Base-by-base conservation (phyloP, 169 alveolate species). In the Plasmodium gallinaceum region DNA sequence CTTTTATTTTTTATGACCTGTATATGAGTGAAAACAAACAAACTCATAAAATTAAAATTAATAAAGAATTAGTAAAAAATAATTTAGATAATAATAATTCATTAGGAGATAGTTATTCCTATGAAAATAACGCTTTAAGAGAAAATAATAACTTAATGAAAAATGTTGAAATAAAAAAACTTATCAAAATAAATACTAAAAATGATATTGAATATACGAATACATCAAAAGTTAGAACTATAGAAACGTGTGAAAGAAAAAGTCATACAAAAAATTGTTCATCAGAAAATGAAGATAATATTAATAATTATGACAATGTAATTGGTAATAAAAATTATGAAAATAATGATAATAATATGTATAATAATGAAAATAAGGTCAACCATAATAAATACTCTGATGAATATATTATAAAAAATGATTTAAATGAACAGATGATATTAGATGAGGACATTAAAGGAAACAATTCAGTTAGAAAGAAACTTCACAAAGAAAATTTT, bases 1-100 rank as follows among this genome's bases (percentile, higher is more conserved):
- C 18, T 37, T 71, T 86, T 26, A 64, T 86, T 72, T 86, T 86
- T 86, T 86, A 86, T 58, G 46, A 86, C 52, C 20, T 86, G 7
- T 86, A 86, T 37, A 86, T 86, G 92, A 64, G 57, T 22, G 76
- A 69, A 86, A 22, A 73, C 22, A 86, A 45, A 42, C 32, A 45
- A 52, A 37, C 39, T 9, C 61, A 75, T 57, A 60, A 48, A 46
- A 52, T 75, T 7, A 10, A 48, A 75, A 26, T 75, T 61, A 58
- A 57, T 7, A 80, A 57, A 24, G 80, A 65, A 4, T 12, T 42
- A 52, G 65, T 80, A 0, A 32, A 66, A 8, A 74, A 74, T 12
- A 37, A 60, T 22, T 7, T 22, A 42, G 26, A 18, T 42, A 65
- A n/a, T 10, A 32, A 2, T 32, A 32, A 0, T 37, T 60, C 37